These are phyloP conservation scores for Auricularia auricula-judae DNA, from an alignment of 768 basidiomycete genomes.

Conservation along the genomic window DNA sequence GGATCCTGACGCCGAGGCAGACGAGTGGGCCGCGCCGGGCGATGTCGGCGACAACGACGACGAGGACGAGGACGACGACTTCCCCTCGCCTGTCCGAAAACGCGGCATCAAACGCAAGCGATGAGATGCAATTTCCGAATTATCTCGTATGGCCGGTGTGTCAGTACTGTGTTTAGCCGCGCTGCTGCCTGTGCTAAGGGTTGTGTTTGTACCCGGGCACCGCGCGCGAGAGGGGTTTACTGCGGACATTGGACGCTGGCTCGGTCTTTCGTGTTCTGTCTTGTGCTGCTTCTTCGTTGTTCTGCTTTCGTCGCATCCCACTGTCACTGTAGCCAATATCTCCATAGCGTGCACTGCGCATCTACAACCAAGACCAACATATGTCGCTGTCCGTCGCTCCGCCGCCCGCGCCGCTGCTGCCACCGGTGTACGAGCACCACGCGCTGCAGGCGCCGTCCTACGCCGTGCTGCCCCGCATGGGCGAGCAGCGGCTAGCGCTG, in stretches of 20 bases:
- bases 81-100: neutral
- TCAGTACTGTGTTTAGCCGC: too few species aligned
- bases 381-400: neutral
- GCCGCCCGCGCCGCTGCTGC: neutral
- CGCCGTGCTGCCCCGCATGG: neutral
- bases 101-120: constrained; percentile 41
- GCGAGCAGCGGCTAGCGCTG: neutral
- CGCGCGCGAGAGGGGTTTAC: neutral
- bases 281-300: neutral
- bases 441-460: neutral
- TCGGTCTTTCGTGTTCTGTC: neutral
- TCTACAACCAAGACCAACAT: neutral
- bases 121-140: constrained; percentile 29
- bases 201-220: constrained; percentile 8
- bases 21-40: constrained; percentile 18
- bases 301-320: neutral
- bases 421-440: neutral
- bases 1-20: neutral
- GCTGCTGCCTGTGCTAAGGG: neutral
- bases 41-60: constrained; percentile 28
- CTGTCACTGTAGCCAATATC: neutral
- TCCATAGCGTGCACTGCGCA: neutral
- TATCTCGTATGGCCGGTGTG: neutral
- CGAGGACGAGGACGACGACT: constrained; percentile 13
- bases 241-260: neutral